Conservation (phyloP, 139 green algal species). For the Chlorella vulgaris region DNA sequence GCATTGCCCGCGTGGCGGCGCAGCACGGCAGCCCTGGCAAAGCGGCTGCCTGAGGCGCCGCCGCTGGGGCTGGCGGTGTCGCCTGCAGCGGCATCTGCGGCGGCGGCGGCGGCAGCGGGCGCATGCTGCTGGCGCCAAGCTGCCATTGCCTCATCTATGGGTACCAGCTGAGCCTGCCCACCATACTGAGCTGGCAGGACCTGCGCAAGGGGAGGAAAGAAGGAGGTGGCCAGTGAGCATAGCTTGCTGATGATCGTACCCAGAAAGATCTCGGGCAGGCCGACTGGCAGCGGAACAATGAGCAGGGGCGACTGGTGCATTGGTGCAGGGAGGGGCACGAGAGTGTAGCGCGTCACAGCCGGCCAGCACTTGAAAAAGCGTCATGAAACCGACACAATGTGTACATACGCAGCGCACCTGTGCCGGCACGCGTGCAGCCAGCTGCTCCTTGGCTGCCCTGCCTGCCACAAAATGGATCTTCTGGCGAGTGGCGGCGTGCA, state of each 20-base stretch:
- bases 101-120: background rate
- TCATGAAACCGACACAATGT: background rate
- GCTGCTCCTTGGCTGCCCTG: background rate
- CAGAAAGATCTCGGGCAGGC: no score
- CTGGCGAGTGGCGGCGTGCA: constrained; percentile 52
- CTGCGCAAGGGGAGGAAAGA: constrained; percentile 6
- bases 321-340: no score
- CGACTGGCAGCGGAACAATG: no score
- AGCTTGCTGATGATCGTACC: background rate
- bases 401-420: background rate
- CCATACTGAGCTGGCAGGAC: constrained; percentile 64
- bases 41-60: background rate
- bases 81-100: background rate
- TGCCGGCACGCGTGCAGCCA: constrained; percentile 41
- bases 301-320: no score
- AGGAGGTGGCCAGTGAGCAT: background rate
- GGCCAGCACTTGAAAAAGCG: background rate
- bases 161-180: constrained; percentile 48
- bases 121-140: constrained; percentile 4
- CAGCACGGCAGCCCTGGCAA: background rate
- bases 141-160: constrained; percentile 46
- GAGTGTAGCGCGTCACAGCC: no score
- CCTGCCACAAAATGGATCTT: constrained; percentile 70
- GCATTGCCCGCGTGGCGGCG: background rate
- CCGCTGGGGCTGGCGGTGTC: background rate